Evolutionary conservation across 805 yeast genomes (phyloP), one percentile per base, ranked within the genome.

Genomic region (Saccharomyces kudriavzevii): DNA sequence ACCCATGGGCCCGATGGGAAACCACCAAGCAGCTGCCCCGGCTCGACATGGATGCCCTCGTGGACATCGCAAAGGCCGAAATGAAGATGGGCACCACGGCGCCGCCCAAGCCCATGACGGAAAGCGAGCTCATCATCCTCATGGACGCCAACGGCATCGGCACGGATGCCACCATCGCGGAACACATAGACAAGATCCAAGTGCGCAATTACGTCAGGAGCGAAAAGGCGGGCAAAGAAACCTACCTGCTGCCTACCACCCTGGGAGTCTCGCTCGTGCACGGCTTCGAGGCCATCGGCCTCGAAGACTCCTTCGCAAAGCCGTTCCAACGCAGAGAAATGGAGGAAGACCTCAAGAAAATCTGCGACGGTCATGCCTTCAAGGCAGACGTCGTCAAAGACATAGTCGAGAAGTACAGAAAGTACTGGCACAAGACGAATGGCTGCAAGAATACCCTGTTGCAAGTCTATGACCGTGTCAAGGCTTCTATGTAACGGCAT

Each of bases 81-180:
- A 67, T 94, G 63, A 78, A 79, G 50, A 81, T 80, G 20, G 97
- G 98, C 0, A 77, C 78, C 52, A 94, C 99, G 0, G 65, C 84
- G 0, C 83, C 97, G 0, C 99, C 99, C 0, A 70, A 72, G 28
- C 85, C 83, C 51, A 78, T 94, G 76, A 92, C 98, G 0, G 99
- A 94, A 68, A 78, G 96, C 0, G 99, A 92, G 65, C 75, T 94
- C 24, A 89, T 94, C 70, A 85, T 89, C 9, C 72, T 94, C 48
- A 94, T 94, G 99, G 98, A 95, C 72, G 87, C 83, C 10, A 94
- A 94, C 68, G 98, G 98, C 0, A 94, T 94, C 47, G 99, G 99
- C 2, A 94, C 99, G 0, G 99, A 94, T 73, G 99, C 99, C 0
- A 94, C 99, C 0, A 95, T 94, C 70, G 99, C 98, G 0, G 99